Evolutionary conservation across 345 rosid genomes (phyloP), one percentile per base, ranked within the genome.

Genomic region (Eucalyptus urophylla): DNA sequence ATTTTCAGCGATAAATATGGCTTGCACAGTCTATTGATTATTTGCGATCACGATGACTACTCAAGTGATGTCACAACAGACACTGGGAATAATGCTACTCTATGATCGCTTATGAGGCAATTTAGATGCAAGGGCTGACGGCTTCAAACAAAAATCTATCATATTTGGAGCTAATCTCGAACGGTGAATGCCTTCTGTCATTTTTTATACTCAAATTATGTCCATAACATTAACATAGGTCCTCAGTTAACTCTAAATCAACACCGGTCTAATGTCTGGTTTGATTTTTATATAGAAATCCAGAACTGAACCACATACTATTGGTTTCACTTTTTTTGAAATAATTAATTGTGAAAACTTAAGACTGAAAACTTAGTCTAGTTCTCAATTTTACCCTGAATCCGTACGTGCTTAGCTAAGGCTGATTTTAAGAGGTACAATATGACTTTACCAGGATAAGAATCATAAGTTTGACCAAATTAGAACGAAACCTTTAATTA

Each of bases 261-360:
- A 56, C 29, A 56, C 24, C 24, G 6, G 29, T 56, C 1, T 4
- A 0, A 6, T 56, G 3, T 56, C 1, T 25, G 0, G 14, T 56
- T 25, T 56, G 29, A 24, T 56, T 56, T 24, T 56, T 56, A 56
- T 24, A 56, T 24, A 24, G 29, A 2, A 22, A 56, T 1, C 0
- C 11, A 53, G 1, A 24, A 56, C 1, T 25, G 62, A 24, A 56
- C 1, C 6, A 5, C 62, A 4, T 25, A 9, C 3, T 56, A 56
- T 0, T 0, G 1, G 0, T 56, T 22, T 25, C 14, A 56, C 29
- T 9, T 56, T 56, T 24, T 56, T 53, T 2, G 0, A 53, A 1
- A 53, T 21, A 53, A 53, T 11, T 8, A 21, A 53, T 21, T 21
- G 0, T 19, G 10, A 53, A 19, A 53, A 19, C 3, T 53, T 19